Conservation (phyloP, 352 stramenopile genomes). For the Hyphochytrium catenoides region DNA sequence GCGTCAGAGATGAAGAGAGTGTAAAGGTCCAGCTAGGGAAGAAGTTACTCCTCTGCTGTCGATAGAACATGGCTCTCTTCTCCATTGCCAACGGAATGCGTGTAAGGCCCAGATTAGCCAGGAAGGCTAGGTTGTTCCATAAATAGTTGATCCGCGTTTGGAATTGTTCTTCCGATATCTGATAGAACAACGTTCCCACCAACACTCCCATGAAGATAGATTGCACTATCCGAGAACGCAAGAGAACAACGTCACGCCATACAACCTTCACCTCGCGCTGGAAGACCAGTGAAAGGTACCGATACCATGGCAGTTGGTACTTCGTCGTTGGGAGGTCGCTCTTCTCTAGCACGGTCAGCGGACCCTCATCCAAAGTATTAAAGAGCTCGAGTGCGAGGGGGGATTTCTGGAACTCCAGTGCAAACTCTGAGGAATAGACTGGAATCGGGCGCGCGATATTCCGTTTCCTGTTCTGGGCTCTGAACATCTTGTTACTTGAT, state of each 20-base stretch:
- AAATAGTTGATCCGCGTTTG: background rate
- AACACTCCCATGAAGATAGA: too few relatives aligned
- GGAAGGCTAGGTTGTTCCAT: conserved; percentile 1
- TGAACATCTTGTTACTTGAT: too few relatives aligned
- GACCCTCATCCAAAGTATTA: background rate
- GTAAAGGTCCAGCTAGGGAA: conserved; percentile 6
- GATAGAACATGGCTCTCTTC: conserved; percentile 19
- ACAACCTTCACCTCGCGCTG: too few relatives aligned
- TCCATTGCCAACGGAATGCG: conserved; percentile 13
- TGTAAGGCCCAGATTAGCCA: conserved; percentile 14
- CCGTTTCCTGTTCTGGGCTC: conserved; percentile 12
- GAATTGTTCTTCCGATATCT: background rate
- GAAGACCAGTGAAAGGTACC: too few relatives aligned
- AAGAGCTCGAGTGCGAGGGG: background rate
- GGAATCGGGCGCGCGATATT: conserved; percentile 1
- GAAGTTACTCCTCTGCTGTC: conserved; percentile 8
- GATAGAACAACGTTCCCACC: background rate
- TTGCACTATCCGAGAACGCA: too few relatives aligned
- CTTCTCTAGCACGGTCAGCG: conserved; percentile 8
- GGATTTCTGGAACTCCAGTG: background rate
- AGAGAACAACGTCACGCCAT: too few relatives aligned
- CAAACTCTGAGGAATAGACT: conserved; percentile 2
- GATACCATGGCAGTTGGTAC: background rate
- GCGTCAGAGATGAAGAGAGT: conserved; percentile 2
- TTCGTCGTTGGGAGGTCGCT: conserved; percentile 3